Evolutionary conservation across 2,329 filamentous ascomycete species (phyloP).

Genomic region (Tolypocladium album): DNA sequence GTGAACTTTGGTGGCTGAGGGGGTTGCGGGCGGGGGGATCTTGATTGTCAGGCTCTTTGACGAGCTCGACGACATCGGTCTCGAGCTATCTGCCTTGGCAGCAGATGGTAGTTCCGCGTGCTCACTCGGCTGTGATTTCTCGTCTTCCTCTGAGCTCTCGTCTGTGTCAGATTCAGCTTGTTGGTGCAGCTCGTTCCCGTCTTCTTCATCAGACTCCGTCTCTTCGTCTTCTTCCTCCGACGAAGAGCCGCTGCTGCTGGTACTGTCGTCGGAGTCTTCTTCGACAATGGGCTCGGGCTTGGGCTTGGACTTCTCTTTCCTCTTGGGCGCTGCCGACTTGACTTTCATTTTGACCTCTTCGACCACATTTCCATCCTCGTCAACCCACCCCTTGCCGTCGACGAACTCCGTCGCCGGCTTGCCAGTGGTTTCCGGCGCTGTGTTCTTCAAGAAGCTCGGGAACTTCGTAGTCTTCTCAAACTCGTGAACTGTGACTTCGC

Average conservation of each 20-base stretch:
- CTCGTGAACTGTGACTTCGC: conserved; percentile 69
- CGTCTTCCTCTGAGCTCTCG: conserved; percentile 6
- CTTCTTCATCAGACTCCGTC: conserved; percentile 17
- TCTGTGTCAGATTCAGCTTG: conserved; percentile 9
- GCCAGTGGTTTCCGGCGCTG: conserved; percentile 16
- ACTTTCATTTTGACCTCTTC: conserved; percentile 40
- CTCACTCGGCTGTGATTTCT: conserved; percentile 6
- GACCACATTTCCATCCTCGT: conserved; percentile 65
- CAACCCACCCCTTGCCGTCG: conserved; percentile 82
- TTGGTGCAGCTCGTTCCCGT: conserved; percentile 2
- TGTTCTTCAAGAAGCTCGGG: conserved; percentile 65
- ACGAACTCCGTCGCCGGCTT: conserved; percentile 51
- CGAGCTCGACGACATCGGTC: conserved; percentile 41
- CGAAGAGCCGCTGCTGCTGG: conserved; percentile 28
- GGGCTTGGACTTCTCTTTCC: conserved; percentile 11
- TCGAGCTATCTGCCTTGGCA: conserved; percentile 18
- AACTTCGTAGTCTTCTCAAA: conserved; percentile 78
- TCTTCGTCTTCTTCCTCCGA: conserved; percentile 20
- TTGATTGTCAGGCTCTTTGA: conserved; percentile 42
- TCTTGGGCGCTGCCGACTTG: conserved; percentile 8
- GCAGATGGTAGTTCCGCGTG: conserved; percentile 11
- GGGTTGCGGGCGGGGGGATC: conserved; percentile 36
- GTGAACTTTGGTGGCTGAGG: conserved; percentile 50
- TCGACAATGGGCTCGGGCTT: conserved; percentile 9
- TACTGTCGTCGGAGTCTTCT: conserved; percentile 21